Base-by-base conservation (phyloP, 768 basidiomycete species). In the Psilocybe sp. region DNA sequence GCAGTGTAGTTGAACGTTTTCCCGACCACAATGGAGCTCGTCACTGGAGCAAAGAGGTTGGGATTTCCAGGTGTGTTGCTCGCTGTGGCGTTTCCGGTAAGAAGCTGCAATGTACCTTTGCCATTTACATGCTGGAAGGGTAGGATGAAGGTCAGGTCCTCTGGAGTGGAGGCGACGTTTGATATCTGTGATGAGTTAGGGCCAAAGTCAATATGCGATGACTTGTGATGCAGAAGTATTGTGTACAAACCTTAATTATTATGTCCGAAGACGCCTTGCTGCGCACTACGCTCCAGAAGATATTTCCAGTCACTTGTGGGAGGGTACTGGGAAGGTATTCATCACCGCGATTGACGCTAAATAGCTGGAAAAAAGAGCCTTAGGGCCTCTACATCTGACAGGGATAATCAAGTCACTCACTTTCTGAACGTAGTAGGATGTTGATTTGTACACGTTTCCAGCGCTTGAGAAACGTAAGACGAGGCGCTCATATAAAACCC, bases 241-340 rank as follows among this genome's bases (percentile, higher is more conserved):
- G 12, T 10, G 51, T 52, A 0, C 43, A n/a, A n/a, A 74, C 84
- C 77, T 88, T 87, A 67, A 86, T 78, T 54, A 80, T 77, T 42
- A 85, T 68, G 47, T 76, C 59, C 2, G 69, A 63, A 0, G 59
- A 50, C 2, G 72, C 59, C 3, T 54, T 73, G 28, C 69, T 68
- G 42, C 73, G 68, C 6, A 72, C 71, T 9, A 86, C 76, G 52
- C 82, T 84, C 85, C 85, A 88, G 64, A 80, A 76, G 1, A 83
- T 60, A 0, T 79, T 78, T 9, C 80, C 81, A 3, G 53, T 60
- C 0, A 55, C 44, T 32, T 49, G 64, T 0, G 84, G 84, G 0
- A 84, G 70, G 0, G 82, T 85, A 60, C 80, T 85, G 2, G 84
- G 80, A 1, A 87, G 60, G 57, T 84, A 86, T 55, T 76, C 74